Percentiles rank a stretch among this genome's conserved stretches.
These are phyloP conservation scores for Tillandsia leiboldiana DNA, from an alignment of 176 grass and related monocot species.

Conservation along the genomic window DNA sequence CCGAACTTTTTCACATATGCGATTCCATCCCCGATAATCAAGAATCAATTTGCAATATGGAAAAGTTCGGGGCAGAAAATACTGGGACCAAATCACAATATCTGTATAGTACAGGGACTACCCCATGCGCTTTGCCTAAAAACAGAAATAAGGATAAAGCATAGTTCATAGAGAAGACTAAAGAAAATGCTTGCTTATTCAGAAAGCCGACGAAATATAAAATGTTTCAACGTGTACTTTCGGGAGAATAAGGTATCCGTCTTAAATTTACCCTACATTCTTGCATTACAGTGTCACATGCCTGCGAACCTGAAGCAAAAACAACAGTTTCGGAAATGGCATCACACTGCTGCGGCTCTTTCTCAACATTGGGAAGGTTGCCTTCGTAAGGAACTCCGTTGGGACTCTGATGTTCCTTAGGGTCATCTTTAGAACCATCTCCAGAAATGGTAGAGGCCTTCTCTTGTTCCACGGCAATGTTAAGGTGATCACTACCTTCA, in stretches of 20 bases:
- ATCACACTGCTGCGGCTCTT: constrained; percentile 4
- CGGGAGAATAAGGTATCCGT: constrained; percentile 33
- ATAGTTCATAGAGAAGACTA: neutral
- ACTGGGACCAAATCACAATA: no score
- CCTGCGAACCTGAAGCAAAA: constrained; percentile 19
- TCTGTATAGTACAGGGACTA: no score
- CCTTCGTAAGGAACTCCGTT: neutral
- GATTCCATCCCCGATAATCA: no score
- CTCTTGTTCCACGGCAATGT: neutral
- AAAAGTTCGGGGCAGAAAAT: no score
- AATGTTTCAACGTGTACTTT: constrained; percentile 29
- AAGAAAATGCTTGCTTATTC: neutral
- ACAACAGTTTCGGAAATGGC: constrained; percentile 7
- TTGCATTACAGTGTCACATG: constrained; percentile 17
- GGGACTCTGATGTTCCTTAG: neutral
- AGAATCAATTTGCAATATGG: no score
- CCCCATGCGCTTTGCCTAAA: no score
- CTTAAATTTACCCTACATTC: constrained; percentile 29
- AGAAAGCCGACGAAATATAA: constrained; percentile 3
- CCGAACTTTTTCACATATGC: no score
- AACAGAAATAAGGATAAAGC: neutral
- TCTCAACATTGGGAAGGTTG: neutral
- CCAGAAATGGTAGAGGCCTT: constrained; percentile 4
- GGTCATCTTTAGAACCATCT: neutral
- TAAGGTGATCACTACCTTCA: neutral